These are phyloP conservation scores for Kuraishia cidri DNA, from an alignment of 805 yeast genomes.

Conservation along the genomic window DNA sequence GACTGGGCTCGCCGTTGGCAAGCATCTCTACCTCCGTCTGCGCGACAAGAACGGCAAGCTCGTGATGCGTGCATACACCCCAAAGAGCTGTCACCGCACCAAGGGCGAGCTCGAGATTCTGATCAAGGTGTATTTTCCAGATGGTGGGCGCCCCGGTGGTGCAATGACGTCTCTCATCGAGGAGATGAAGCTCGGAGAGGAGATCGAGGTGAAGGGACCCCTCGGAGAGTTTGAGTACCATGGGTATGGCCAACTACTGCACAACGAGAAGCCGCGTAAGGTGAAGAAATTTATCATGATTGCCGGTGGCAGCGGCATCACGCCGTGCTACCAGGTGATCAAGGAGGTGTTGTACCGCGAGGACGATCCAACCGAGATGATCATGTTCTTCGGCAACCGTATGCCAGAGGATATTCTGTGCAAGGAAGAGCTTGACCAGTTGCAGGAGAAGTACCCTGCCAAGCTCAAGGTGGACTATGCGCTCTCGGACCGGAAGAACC, in stretches of 20 bases:
- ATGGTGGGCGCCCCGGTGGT: constrained; percentile 20
- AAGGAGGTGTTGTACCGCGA: constrained; percentile 35
- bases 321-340: constrained; percentile 45
- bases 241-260: constrained; percentile 7
- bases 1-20: constrained; percentile 22
- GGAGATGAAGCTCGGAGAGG: constrained; percentile 11
- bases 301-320: constrained; percentile 50
- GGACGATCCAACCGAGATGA: constrained; percentile 34
- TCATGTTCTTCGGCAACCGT: constrained; percentile 34
- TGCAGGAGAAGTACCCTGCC: constrained; percentile 29
- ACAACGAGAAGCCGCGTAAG: constrained; percentile 6
- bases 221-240: constrained; percentile 19
- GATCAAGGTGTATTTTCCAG: constrained; percentile 23
- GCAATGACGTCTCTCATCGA: constrained; percentile 20
- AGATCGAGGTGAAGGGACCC: constrained; percentile 20
- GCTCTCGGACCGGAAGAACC: constrained; percentile 17
- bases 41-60: constrained; percentile 12
- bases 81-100: constrained; percentile 16
- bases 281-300: constrained; percentile 29
- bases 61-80: constrained; percentile 25
- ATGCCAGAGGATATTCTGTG: constrained; percentile 34
- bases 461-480: constrained; percentile 29
- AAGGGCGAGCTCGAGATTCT: constrained; percentile 19
- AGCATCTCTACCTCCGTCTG: constrained; percentile 18
- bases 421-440: constrained; percentile 32